A percentile compares a stretch with the other conserved stretches of the same genome.
These are phyloP conservation scores for Trametes sp. DNA, from an alignment of 1,284 basidiomycete species.

Conservation along the genomic window DNA sequence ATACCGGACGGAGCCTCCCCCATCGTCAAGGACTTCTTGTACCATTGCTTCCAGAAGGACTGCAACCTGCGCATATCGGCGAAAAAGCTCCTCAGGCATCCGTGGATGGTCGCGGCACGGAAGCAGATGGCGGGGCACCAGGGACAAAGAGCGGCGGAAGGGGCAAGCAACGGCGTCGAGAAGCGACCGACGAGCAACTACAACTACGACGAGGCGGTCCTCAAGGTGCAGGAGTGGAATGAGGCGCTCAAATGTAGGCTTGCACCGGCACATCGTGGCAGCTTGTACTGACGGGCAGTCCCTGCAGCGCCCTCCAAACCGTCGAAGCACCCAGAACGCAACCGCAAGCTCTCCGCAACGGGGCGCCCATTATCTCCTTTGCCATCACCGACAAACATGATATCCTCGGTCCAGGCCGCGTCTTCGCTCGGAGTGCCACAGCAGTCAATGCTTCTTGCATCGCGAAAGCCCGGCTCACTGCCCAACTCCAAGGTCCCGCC, in stretches of 20 bases:
- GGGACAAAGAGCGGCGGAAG: conserved; percentile 47
- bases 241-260: conserved; percentile 89
- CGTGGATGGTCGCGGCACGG: conserved; percentile 93
- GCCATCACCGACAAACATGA: conserved; percentile 43
- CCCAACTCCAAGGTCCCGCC: conserved; percentile 30
- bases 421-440: conserved; percentile 35
- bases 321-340: conserved; percentile 61
- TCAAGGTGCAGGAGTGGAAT: conserved; percentile 98
- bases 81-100: conserved; percentile 90
- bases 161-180: conserved; percentile 46
- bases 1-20: conserved; percentile 95
- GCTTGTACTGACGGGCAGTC: background rate
- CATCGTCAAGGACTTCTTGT: conserved; percentile 95
- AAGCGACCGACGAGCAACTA: conserved; percentile 74
- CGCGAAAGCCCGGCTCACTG: conserved; percentile 36
- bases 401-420: conserved; percentile 34
- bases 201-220: conserved; percentile 92
- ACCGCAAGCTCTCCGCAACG: conserved; percentile 43
- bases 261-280: too few relatives aligned
- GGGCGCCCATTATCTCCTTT: conserved; percentile 40
- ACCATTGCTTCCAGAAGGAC: conserved; percentile 99
- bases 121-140: conserved; percentile 68
- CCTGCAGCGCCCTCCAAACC: conserved; percentile 51
- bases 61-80: conserved; percentile 93
- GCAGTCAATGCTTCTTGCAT: conserved; percentile 27